These are phyloP conservation scores for Excoecaria cochinchinensis DNA, from an alignment of 345 rosid species.

Conservation along the genomic window DNA sequence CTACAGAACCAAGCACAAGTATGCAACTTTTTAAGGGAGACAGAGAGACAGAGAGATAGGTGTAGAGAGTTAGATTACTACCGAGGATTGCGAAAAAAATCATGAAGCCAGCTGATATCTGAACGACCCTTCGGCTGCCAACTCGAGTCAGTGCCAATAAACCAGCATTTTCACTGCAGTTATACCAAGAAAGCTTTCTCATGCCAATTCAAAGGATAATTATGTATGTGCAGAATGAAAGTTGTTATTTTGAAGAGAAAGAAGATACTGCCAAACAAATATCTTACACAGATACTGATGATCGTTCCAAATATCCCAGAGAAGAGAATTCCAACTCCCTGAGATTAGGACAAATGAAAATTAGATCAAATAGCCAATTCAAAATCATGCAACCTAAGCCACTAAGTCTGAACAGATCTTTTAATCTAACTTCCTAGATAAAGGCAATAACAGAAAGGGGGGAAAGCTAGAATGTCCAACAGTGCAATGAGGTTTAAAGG, in stretches of 20 bases:
- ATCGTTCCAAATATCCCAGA: constrained; percentile 96
- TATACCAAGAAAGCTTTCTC: background rate
- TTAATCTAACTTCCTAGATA: background rate
- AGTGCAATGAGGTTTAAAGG: background rate
- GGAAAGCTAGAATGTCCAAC: background rate
- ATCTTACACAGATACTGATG: constrained; percentile 85
- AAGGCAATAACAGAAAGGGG: background rate
- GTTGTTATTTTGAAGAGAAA: constrained; percentile 1
- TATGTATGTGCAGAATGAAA: background rate
- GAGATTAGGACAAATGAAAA: constrained; percentile 10
- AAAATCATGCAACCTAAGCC: background rate
- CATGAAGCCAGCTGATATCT: background rate
- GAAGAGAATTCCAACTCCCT: constrained; percentile 92
- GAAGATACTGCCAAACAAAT: constrained; percentile 6
- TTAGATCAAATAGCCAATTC: background rate
- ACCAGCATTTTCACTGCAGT: no score
- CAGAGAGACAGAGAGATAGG: no score
- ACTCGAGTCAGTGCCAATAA: no score
- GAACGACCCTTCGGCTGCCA: no score
- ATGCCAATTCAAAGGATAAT: background rate
- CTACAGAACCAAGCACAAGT: background rate
- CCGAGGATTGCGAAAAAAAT: no score
- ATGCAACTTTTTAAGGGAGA: no score
- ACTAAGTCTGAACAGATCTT: constrained; percentile 3
- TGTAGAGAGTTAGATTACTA: no score